phyloP scores from a whole-genome alignment of 805 yeast species.

The Cyberlindnera misumaiensis region DNA sequence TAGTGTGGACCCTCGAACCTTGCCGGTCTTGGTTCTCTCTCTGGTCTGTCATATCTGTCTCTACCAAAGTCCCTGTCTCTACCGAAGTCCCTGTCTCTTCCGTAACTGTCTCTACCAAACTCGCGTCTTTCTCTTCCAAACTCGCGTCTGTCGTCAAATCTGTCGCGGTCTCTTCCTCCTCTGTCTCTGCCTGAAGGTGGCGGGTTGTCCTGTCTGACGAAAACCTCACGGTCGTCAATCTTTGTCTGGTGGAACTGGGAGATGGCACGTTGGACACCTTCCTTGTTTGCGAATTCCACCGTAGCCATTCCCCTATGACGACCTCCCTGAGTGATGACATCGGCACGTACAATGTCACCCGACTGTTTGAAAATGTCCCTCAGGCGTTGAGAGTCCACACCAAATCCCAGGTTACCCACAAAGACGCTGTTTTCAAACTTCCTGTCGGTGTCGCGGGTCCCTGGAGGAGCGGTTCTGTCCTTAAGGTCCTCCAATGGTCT shows the following conservation, averaged over 20 bases:
- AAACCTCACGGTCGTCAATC: constrained; percentile 69
- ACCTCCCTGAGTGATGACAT: constrained; percentile 71
- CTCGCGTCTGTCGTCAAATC: constrained; percentile 10
- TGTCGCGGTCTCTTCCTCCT: constrained; percentile 7
- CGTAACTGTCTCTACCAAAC: constrained; percentile 8
- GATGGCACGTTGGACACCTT: constrained; percentile 69
- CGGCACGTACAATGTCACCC: constrained; percentile 73
- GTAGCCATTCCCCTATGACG: constrained; percentile 88
- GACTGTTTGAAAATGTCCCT: constrained; percentile 51
- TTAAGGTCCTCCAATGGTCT: constrained; percentile 23
- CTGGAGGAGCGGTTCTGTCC: constrained; percentile 20
- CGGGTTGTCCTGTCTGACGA: constrained; percentile 87
- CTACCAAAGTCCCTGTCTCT: not conserved
- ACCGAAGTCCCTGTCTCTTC: constrained; percentile 1
- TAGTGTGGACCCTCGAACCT: constrained; percentile 20
- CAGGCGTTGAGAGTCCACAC: constrained; percentile 51
- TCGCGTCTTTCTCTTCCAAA: constrained; percentile 16
- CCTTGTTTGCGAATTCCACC: constrained; percentile 66
- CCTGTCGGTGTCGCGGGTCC: constrained; percentile 38
- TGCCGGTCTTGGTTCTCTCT: constrained; percentile 10
- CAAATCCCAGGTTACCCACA: constrained; percentile 68
- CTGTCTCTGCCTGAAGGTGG: constrained; percentile 43
- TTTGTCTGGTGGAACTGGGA: constrained; percentile 56
- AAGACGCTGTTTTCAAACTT: constrained; percentile 65
- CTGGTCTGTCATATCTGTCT: constrained; percentile 9